Percentiles rank a stretch among this genome's conserved stretches.
These are phyloP conservation scores for Lactarius sanguifluus DNA, from an alignment of 768 basidiomycete genomes.

Conservation along the genomic window DNA sequence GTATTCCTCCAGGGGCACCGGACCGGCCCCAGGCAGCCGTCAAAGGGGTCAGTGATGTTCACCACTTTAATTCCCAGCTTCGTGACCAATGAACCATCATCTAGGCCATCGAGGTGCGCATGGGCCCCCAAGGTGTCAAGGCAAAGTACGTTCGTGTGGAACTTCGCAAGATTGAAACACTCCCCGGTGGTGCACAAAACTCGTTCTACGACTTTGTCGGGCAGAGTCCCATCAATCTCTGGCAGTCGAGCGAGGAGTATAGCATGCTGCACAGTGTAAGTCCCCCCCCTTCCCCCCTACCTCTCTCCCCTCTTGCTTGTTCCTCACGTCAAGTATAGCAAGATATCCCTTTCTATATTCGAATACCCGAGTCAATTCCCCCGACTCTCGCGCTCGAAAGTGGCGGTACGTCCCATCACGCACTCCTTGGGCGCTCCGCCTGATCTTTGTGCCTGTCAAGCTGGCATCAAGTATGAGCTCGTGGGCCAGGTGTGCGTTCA, in stretches of 20 bases:
- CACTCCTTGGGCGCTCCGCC: neutral
- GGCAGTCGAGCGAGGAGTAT: constrained; percentile 79
- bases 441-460: constrained; percentile 37
- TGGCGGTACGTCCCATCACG: constrained; percentile 48
- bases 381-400: constrained; percentile 80
- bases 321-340: constrained; percentile 45
- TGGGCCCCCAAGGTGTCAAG: constrained; percentile 72
- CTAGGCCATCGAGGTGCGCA: constrained; percentile 84
- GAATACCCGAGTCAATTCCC: constrained; percentile 90
- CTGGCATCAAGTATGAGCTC: constrained; percentile 88
- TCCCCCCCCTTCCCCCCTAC: constrained; percentile 10
- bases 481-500: constrained; percentile 84
- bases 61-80: constrained; percentile 25
- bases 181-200: constrained; percentile 66
- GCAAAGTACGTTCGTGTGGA: constrained; percentile 93
- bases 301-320: constrained; percentile 13
- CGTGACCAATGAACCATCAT: neutral
- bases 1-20: constrained; percentile 75
- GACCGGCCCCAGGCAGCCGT: constrained; percentile 83
- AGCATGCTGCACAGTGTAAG: constrained; percentile 63
- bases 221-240: constrained; percentile 77
- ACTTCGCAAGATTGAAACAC: constrained; percentile 84
- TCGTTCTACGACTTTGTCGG: constrained; percentile 81
- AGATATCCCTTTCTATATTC: constrained; percentile 88
- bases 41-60: constrained; percentile 61